These are phyloP conservation scores for Fraxinus americana DNA, from an alignment of 257 asterid species.

Conservation along the genomic window DNA sequence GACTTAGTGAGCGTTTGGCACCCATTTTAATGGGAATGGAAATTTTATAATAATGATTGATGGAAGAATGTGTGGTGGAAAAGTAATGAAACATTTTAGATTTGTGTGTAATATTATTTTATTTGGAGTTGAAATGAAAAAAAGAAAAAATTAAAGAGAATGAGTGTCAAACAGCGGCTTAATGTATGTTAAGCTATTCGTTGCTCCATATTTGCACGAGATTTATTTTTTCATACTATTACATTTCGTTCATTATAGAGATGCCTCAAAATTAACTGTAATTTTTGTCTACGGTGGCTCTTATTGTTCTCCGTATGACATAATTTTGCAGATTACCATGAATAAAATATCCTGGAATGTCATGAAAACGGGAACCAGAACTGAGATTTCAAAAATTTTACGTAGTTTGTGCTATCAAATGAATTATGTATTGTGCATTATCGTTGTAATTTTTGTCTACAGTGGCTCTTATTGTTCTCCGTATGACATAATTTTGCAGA, in stretches of 20 bases:
- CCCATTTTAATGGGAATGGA: no score
- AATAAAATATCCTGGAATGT: neutral
- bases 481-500: slow-evolving; percentile 20
- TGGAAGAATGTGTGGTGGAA: no score
- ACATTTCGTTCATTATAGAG: neutral
- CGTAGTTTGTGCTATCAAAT: neutral
- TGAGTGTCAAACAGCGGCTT: no score
- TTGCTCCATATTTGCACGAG: neutral
- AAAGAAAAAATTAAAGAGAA: no score
- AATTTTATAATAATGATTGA: no score
- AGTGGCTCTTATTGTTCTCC: neutral
- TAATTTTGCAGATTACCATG: slow-evolving; percentile 24
- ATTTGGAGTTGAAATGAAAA: no score
- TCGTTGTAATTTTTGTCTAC: neutral
- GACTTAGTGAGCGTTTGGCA: neutral
- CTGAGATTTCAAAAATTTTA: neutral
- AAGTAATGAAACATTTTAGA: no score
- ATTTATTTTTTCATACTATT: no score
- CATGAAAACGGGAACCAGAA: neutral
- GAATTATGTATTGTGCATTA: slow-evolving; percentile 9
- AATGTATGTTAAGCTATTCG: neutral
- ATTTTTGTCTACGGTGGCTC: neutral
- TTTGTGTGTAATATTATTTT: no score
- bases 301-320: neutral
- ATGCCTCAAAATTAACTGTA: neutral